Base-by-base conservation (phyloP, 768 basidiomycete species). In the Bullera alba region DNA sequence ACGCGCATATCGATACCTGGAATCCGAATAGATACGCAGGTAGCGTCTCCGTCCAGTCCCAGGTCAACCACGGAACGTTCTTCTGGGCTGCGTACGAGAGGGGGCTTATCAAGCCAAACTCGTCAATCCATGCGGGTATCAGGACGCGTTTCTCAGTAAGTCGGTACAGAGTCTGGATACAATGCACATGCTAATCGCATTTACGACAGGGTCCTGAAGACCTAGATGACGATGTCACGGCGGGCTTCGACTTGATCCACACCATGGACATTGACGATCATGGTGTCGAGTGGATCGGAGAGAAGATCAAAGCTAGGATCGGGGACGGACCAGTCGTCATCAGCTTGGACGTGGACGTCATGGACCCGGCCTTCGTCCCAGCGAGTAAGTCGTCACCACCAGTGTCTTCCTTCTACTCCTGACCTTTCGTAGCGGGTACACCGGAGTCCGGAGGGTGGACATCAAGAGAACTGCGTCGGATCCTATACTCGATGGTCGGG, bases 221-320 rank as follows among this genome's bases (percentile, higher is more conserved):
- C 71, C 71, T 89, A 8, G 77, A 79, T 46, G 79, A 85, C 61
- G 88, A 92, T 68, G 74, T 76, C 51, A 73, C 77, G 1, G 82
- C 84, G 45, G 88, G 89, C 16, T 91, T 91, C 69, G 78, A 86
- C 57, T 68, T 89, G 45, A 82, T 92, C 49, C 79, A 83, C 5
- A 81, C 83, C 10, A 85, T 87, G 55, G 88, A 90, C 54, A 83
- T 91, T 44, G 89, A 91, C 54, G 85, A 88, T 51, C 56, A 83
- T 32, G 88, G 88, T 2, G 76, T 86, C 23, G 63, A 78, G 3
- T 81, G 81, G 46, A 83, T 95, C 57, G 77, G 87, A 51, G 72
- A 77, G 47, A 79, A 80, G 49, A 89, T 93, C 52, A 80, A 83
- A 60, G 69, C 76, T 28, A 78, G 87, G 37, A 79, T 92, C 5